A percentile compares a stretch with the other conserved stretches of the same genome.
phyloP scores from a whole-genome alignment of 768 basidiomycete genomes.

The Tylopilus subfusipes region DNA sequence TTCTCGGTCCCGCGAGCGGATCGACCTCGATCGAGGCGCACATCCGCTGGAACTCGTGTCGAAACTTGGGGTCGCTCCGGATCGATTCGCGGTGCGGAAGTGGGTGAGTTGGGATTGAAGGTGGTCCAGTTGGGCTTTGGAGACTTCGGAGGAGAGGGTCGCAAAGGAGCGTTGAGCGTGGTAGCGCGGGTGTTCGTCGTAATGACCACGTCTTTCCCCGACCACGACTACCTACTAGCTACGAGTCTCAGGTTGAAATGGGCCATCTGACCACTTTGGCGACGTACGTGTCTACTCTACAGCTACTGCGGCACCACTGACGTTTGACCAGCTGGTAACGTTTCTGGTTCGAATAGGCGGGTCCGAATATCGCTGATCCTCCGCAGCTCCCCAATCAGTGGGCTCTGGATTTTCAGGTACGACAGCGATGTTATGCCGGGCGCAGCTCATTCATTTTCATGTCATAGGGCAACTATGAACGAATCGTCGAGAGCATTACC shows the following conservation, averaged over 20 bases:
- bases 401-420: slow-evolving; percentile 91
- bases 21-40: slow-evolving; percentile 94
- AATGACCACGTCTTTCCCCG: not conserved
- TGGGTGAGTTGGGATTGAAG: slow-evolving; percentile 79
- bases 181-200: not conserved
- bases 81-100: slow-evolving; percentile 84
- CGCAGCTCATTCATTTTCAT: not conserved
- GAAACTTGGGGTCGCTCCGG: slow-evolving; percentile 76
- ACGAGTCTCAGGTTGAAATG: slow-evolving; percentile 44
- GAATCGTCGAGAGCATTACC: slow-evolving; percentile 83
- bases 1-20: slow-evolving; percentile 81
- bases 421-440: slow-evolving; percentile 1
- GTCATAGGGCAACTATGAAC: slow-evolving; percentile 82
- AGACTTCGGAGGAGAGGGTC: slow-evolving; percentile 74
- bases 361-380: slow-evolving; percentile 14
- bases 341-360: not conserved
- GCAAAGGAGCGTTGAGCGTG: slow-evolving; percentile 66
- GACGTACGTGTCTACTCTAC: slow-evolving; percentile 52
- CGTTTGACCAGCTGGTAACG: slow-evolving; percentile 25
- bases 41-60: slow-evolving; percentile 94
- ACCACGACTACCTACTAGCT: not conserved
- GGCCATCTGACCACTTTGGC: slow-evolving; percentile 86
- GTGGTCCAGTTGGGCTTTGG: slow-evolving; percentile 68
- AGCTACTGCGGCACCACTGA: not conserved
- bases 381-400: slow-evolving; percentile 86